Conservation (phyloP, 2,329 filamentous ascomycete genomes). For the Myriosclerotinia curreyana region DNA sequence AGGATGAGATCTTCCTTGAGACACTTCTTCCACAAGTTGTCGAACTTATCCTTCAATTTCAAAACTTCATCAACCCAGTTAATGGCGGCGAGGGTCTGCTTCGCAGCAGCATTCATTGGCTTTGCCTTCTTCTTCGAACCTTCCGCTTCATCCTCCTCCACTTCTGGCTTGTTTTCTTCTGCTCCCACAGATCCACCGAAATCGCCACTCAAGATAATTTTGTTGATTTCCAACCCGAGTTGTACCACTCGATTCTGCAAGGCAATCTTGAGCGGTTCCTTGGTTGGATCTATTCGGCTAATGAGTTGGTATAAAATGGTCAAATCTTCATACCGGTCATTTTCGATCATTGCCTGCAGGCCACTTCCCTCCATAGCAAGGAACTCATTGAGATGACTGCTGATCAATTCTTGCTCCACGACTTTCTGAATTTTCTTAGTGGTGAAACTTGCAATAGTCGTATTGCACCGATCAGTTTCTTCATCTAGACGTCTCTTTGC, state of each 20-base stretch:
- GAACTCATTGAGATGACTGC: constrained; percentile 73
- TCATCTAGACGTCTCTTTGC: constrained; percentile 72
- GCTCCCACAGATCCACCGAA: constrained; percentile 43
- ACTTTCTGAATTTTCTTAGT: constrained; percentile 70
- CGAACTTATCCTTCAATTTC: constrained; percentile 82
- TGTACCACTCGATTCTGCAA: constrained; percentile 74
- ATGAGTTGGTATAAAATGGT: constrained; percentile 79
- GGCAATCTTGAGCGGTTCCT: constrained; percentile 64
- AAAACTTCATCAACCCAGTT: constrained; percentile 95
- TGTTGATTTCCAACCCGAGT: constrained; percentile 80
- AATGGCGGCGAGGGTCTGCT: constrained; percentile 82
- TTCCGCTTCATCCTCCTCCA: constrained; percentile 30
- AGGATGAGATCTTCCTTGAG: constrained; percentile 74
- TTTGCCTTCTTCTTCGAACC: constrained; percentile 49
- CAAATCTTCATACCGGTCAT: constrained; percentile 76
- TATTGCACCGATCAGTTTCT: constrained; percentile 78
- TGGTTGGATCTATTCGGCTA: constrained; percentile 70
- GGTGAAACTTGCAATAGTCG: constrained; percentile 72
- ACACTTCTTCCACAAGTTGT: constrained; percentile 69
- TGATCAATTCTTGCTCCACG: constrained; percentile 78
- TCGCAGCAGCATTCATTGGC: constrained; percentile 59
- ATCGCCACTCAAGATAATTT: constrained; percentile 55
- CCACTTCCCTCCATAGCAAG: constrained; percentile 82
- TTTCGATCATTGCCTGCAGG: constrained; percentile 85
- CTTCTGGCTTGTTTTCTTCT: constrained; percentile 45